These are phyloP conservation scores for Ceratocystis harringtonii DNA, from an alignment of 2,329 filamentous ascomycete genomes.

Conservation along the genomic window DNA sequence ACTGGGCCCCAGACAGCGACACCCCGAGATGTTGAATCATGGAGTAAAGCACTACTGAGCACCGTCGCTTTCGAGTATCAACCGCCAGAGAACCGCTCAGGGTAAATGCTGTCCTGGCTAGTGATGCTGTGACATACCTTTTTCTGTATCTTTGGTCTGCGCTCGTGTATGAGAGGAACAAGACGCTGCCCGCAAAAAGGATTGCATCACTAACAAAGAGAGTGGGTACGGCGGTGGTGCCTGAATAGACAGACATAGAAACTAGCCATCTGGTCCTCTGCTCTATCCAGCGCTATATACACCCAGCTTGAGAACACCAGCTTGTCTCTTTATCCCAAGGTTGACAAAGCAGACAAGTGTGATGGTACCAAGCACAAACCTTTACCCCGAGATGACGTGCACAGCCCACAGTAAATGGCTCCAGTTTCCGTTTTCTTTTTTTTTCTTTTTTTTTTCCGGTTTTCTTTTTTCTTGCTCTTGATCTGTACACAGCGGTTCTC, in stretches of 20 bases:
- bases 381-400: background rate
- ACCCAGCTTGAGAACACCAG: background rate
- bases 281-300: background rate
- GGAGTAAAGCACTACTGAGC: background rate
- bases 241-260: background rate
- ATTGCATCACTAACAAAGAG: background rate
- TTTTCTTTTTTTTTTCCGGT: background rate
- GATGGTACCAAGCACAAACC: background rate
- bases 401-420: background rate
- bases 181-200: background rate
- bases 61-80: background rate
- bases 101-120: background rate
- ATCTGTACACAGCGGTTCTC: background rate
- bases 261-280: background rate
- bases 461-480: background rate
- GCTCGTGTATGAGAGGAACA: background rate
- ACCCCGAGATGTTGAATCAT: background rate
- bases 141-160: background rate
- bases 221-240: background rate
- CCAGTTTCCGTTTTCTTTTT: background rate
- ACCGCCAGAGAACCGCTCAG: background rate
- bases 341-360: conserved; percentile 4
- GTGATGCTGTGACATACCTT: background rate
- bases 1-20: background rate
- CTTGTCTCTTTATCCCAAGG: background rate